Base-by-base conservation (phyloP, 2,329 filamentous ascomycete genomes). In the Talaromyces sp. region DNA sequence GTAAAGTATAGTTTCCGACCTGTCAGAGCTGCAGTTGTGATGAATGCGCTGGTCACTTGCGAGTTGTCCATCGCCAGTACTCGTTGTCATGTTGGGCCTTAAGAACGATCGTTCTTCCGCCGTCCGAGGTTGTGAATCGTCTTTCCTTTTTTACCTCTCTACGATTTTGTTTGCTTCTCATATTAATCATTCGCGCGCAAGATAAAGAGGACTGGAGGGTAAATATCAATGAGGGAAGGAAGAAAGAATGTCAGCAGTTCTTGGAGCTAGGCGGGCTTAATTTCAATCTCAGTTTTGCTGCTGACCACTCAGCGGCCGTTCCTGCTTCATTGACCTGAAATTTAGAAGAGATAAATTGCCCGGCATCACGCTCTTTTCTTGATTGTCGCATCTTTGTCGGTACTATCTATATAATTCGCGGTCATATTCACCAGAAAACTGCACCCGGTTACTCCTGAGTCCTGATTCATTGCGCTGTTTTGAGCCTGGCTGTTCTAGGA, bases 1-100 rank as follows among this genome's bases (percentile, higher is more conserved):
- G 52, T 33, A 56, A 56, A 39, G 5, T 25, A 37, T 39, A 37
- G n/a, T 25, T 37, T 45, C 43, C 45, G 54, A 49, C 62, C 52
- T 64, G 52, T 64, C 35, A 62, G 59, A 60, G 64, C 59, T 66
- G 64, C 64, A 66, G 64, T 39, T 60, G 47, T 49, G 63, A 61
- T 61, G 61, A 58, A 66, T 66, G 64, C 61, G 64, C 64, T 66
- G 64, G 64, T 66, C 64, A 66, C 54, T 63, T 66, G 64, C 61
- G 56, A 63, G 60, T 66, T 66, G 64, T 66, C 52, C 43, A 22
- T 19, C 52, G 54, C 47, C 27, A 50, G 47, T 27, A 27, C 47
- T 31, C 37, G 60, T 50, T 58, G 49, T 45, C 52, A 7, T 45
- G 50, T 61, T 37, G n/a, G 56, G 31, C 31, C 37, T 65, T 58